Evolutionary conservation across 1,139 yeast species (phyloP).

Genomic region (Magnusiomyces suaveolens): DNA sequence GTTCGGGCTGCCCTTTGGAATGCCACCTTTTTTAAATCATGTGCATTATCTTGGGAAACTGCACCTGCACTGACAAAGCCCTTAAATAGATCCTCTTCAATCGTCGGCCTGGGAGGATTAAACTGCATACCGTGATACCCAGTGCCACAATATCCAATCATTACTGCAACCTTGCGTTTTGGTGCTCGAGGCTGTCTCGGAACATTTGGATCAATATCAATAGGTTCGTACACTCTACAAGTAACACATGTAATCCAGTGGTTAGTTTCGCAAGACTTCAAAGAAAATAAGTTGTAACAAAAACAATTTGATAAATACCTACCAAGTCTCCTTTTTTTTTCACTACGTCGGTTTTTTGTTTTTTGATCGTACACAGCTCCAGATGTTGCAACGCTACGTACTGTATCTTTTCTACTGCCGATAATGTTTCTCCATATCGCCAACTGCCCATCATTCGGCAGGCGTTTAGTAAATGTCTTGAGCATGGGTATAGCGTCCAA

Average conservation of each 20-base stretch:
- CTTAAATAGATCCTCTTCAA: constrained; percentile 79
- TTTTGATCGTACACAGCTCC: no score
- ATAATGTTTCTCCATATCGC: no score
- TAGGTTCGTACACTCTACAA: background rate
- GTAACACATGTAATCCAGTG: background rate
- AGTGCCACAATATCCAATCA: constrained; percentile 95
- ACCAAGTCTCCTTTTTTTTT: constrained; percentile 9
- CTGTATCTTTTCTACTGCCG: no score
- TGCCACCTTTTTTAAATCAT: constrained; percentile 80
- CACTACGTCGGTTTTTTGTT: background rate
- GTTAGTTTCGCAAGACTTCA: no score
- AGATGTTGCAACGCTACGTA: no score
- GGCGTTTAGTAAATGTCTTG: no score
- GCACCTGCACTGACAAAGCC: constrained; percentile 90
- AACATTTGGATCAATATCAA: background rate
- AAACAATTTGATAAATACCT: constrained; percentile 2
- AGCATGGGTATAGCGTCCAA: no score
- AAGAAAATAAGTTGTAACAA: no score
- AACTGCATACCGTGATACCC: constrained; percentile 98
- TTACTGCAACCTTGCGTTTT: constrained; percentile 80
- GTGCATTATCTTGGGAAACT: constrained; percentile 76
- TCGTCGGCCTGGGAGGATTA: constrained; percentile 83
- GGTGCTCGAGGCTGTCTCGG: constrained; percentile 50
- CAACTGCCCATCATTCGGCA: no score
- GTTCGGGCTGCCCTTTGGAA: constrained; percentile 97